phyloP scores from a whole-genome alignment of 2,329 filamentous ascomycete genomes.

The Fusarium torreyae region DNA sequence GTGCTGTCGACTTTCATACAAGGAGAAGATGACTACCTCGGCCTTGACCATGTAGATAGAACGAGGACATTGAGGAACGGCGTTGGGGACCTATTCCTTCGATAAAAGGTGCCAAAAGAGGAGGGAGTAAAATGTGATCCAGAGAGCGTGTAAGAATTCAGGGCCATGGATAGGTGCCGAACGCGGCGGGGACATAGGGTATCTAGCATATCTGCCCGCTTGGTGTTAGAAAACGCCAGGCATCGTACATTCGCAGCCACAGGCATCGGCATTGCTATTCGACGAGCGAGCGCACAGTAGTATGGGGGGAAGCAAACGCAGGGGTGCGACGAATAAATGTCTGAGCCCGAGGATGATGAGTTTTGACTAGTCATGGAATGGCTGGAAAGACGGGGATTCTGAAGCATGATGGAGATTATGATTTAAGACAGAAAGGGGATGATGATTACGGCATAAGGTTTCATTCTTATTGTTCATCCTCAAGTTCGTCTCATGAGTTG shows the following conservation, averaged over 20 bases:
- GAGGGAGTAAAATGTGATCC: constrained; percentile 2
- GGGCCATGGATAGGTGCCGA: constrained; percentile 13
- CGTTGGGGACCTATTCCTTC: constrained; percentile 74
- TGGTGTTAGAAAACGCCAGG: constrained; percentile 18
- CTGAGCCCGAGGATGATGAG: not conserved
- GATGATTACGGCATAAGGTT: constrained; percentile 33
- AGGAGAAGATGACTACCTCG: constrained; percentile 73
- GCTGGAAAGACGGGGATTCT: constrained; percentile 12
- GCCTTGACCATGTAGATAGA: constrained; percentile 77
- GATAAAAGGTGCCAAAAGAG: constrained; percentile 49
- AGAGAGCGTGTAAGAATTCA: constrained; percentile 19
- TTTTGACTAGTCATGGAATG: constrained; percentile 17
- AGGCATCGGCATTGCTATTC: constrained; percentile 14
- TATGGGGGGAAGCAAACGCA: constrained; percentile 23
- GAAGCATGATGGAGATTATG: constrained; percentile 9
- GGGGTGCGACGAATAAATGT: constrained; percentile 10
- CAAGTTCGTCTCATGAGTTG: not conserved
- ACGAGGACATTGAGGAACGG: constrained; percentile 72
- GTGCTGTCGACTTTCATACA: constrained; percentile 68
- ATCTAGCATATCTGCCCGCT: constrained; percentile 31
- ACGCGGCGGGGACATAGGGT: constrained; percentile 17
- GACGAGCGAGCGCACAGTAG: constrained; percentile 7
- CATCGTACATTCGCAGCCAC: constrained; percentile 26
- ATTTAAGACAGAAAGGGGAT: constrained; percentile 11
- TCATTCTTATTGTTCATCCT: constrained; percentile 32